Percentiles rank a stretch among this genome's conserved stretches.
Conservation (phyloP, 2,329 filamentous ascomycete genomes). For the Pseudocercospora ulei region DNA sequence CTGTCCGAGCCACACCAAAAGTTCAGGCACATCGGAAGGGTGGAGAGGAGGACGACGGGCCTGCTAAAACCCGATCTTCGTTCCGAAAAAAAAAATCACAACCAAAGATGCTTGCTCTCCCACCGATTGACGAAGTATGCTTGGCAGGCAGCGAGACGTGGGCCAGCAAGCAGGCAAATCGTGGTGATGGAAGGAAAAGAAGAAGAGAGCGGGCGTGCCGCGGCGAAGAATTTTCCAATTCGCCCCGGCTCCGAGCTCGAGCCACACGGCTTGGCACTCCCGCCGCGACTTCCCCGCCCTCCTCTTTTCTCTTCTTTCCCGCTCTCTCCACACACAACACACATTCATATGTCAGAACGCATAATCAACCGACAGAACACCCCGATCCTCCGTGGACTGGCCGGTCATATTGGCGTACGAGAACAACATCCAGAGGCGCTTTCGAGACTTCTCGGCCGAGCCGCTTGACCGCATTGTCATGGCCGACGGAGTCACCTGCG, state of each 20-base stretch:
- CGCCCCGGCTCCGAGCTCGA: neutral
- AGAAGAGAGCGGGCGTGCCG: neutral
- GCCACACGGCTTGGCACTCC: conserved; percentile 9
- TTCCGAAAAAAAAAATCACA: too few relatives aligned
- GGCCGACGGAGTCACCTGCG: conserved; percentile 26
- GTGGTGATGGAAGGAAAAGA: conserved; percentile 33
- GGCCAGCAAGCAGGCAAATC: conserved; percentile 45
- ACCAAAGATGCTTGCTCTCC: conserved; percentile 38
- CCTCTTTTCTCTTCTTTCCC: conserved; percentile 8
- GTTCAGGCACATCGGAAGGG: conserved; percentile 39
- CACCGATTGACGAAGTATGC: conserved; percentile 45
- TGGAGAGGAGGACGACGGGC: conserved; percentile 46
- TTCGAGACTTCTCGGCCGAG: conserved; percentile 26
- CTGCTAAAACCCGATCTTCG: conserved; percentile 43
- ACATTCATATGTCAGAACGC: conserved; percentile 23
- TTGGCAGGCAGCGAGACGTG: conserved; percentile 39
- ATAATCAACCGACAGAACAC: conserved; percentile 28
- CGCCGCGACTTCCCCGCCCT: conserved; percentile 2
- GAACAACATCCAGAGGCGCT: conserved; percentile 21
- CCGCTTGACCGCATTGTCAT: conserved; percentile 17
- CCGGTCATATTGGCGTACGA: conserved; percentile 30
- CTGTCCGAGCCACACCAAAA: conserved; percentile 35
- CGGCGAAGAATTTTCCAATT: conserved; percentile 5
- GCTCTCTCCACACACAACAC: conserved; percentile 24
- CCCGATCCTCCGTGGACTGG: conserved; percentile 22